Conservation (phyloP, 176 grass and related monocot genomes). For the Carex parvula region DNA sequence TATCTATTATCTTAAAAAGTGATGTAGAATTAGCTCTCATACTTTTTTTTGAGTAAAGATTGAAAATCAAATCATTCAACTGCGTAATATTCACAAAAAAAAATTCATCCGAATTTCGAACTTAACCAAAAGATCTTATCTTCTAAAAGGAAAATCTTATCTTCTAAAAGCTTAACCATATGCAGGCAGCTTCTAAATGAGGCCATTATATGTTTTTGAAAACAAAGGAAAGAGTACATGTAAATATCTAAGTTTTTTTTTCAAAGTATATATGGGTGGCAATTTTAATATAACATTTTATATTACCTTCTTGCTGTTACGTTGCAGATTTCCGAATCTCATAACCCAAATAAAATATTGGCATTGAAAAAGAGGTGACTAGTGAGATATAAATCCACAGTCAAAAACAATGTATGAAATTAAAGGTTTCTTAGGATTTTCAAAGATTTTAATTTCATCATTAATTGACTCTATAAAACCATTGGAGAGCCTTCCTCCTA, state of each 20-base stretch:
- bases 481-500: neutral
- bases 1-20: too few species aligned
- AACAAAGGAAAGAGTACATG: neutral
- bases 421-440: conserved; percentile 15
- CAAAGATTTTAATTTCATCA: neutral
- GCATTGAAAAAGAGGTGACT: conserved; percentile 15
- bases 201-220: neutral
- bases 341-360: conserved; percentile 9
- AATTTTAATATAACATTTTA: neutral
- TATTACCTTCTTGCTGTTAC: conserved; percentile 23
- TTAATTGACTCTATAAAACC: conserved; percentile 16
- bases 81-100: too few species aligned
- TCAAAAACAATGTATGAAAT: conserved; percentile 11
- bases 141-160: neutral
- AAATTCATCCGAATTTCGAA: too few species aligned
- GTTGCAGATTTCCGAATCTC: conserved; percentile 32
- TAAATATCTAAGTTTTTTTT: neutral
- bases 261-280: neutral
- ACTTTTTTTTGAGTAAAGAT: too few species aligned
- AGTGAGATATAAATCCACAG: conserved; percentile 20
- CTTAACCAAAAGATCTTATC: too few species aligned
- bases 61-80: too few species aligned
- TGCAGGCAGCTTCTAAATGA: neutral
- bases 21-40: too few species aligned
- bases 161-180: conserved; percentile 1